Evolutionary conservation across 2,329 filamentous ascomycete species (phyloP).

Genomic region (Calycina herbarum): DNA sequence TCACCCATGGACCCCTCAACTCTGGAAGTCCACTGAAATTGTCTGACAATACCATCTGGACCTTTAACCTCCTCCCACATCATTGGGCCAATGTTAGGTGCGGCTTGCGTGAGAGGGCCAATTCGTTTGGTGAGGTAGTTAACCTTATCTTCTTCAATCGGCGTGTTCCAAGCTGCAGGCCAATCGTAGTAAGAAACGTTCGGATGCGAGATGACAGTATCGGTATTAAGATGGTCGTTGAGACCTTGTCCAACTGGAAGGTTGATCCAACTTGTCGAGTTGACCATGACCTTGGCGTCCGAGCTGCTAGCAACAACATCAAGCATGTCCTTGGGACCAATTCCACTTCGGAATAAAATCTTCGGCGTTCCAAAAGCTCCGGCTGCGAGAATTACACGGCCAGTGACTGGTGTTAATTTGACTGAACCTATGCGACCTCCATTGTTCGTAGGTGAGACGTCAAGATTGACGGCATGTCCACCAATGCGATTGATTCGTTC

Average conservation of each 20-base stretch:
- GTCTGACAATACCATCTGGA: slow-evolving; percentile 59
- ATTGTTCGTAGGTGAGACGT: slow-evolving; percentile 56
- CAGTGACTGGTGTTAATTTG: slow-evolving; percentile 57
- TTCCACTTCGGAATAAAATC: slow-evolving; percentile 64
- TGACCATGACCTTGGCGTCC: slow-evolving; percentile 54
- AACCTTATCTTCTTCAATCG: slow-evolving; percentile 45
- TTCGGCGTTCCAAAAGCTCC: slow-evolving; percentile 64
- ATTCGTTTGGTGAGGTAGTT: slow-evolving; percentile 51
- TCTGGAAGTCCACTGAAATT: slow-evolving; percentile 66
- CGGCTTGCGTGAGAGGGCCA: slow-evolving; percentile 63
- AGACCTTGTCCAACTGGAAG: slow-evolving; percentile 61
- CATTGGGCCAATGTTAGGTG: slow-evolving; percentile 64
- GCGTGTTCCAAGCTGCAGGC: slow-evolving; percentile 56
- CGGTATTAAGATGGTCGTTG: slow-evolving; percentile 59
- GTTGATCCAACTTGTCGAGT: slow-evolving; percentile 53
- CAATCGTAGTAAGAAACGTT: slow-evolving; percentile 64
- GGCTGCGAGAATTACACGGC: slow-evolving; percentile 67
- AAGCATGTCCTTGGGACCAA: slow-evolving; percentile 52
- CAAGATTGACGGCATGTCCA: slow-evolving; percentile 64
- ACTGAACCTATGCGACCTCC: slow-evolving; percentile 60
- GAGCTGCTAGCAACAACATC: slow-evolving; percentile 48
- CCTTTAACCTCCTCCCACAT: slow-evolving; percentile 60
- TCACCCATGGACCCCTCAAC: slow-evolving; percentile 49
- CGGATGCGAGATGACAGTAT: slow-evolving; percentile 51
- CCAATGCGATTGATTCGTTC: slow-evolving; percentile 64